A percentile compares a stretch with the other conserved stretches of the same genome.
Evolutionary conservation across 2,329 filamentous ascomycete species (phyloP).

Genomic region (Zopfia rhizophila): DNA sequence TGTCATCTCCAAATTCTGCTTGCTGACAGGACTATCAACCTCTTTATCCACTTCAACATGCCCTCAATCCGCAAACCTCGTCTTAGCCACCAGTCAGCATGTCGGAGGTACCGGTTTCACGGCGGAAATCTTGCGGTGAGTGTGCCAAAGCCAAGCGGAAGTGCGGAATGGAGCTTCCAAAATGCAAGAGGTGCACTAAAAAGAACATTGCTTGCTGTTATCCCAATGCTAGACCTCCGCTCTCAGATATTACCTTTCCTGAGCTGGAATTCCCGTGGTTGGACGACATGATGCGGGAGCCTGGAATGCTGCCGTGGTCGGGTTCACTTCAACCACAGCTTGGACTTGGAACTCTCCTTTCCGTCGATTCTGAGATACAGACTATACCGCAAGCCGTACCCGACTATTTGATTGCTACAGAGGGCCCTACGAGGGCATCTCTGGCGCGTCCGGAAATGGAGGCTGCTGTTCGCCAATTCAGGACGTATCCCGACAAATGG

Average conservation of each 20-base stretch:
- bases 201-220: conserved; percentile 21
- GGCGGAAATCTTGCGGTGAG: conserved; percentile 22
- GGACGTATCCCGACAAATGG: conserved; percentile 27
- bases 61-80: conserved; percentile 2
- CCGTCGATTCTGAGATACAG: conserved; percentile 4
- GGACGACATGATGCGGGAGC: conserved; percentile 24
- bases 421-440: conserved; percentile 3
- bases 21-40: neutral
- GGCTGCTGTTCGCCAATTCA: conserved; percentile 28
- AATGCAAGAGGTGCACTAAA: conserved; percentile 21
- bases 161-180: conserved; percentile 19
- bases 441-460: conserved; percentile 23
- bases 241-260: conserved; percentile 16
- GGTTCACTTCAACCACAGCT: conserved; percentile 20
- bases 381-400: neutral
- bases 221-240: conserved; percentile 6
- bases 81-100: too few species aligned
- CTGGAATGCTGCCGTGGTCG: conserved; percentile 21
- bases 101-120: conserved; percentile 1
- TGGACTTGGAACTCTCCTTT: conserved; percentile 3
- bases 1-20: neutral
- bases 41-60: neutral
- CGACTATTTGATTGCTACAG: conserved; percentile 4
- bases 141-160: conserved; percentile 22
- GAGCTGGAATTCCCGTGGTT: conserved; percentile 31